Conservation (phyloP, 2,329 filamentous ascomycete species). For the Erysiphe pulchra region DNA sequence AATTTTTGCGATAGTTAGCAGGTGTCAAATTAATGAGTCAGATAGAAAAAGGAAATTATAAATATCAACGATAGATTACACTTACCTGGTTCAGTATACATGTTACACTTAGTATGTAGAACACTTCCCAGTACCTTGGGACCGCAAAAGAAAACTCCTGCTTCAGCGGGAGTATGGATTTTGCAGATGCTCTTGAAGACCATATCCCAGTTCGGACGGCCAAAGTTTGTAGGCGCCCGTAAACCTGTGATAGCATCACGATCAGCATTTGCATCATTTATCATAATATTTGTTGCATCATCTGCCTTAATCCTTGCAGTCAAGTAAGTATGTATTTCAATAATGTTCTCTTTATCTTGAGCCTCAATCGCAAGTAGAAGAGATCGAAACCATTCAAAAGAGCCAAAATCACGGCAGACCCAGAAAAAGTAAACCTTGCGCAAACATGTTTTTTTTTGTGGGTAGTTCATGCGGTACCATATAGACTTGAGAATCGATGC, state of each 20-base stretch:
- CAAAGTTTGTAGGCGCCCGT: slow-evolving; percentile 62
- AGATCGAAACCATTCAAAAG: slow-evolving; percentile 75
- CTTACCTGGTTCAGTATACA: slow-evolving; percentile 61
- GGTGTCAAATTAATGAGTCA: neutral
- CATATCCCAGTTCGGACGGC: slow-evolving; percentile 73
- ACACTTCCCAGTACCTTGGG: slow-evolving; percentile 55
- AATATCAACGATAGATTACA: slow-evolving; percentile 13
- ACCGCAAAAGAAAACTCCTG: slow-evolving; percentile 65
- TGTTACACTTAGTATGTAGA: slow-evolving; percentile 65
- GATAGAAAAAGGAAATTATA: slow-evolving; percentile 6
- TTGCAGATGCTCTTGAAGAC: slow-evolving; percentile 66
- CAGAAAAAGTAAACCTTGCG: slow-evolving; percentile 85
- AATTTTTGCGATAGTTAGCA: neutral
- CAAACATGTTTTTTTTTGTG: slow-evolving; percentile 51
- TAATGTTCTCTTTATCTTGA: slow-evolving; percentile 59
- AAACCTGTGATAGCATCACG: slow-evolving; percentile 67
- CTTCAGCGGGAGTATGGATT: slow-evolving; percentile 46
- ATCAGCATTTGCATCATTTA: slow-evolving; percentile 66
- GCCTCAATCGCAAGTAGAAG: slow-evolving; percentile 64
- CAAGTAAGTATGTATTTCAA: slow-evolving; percentile 75
- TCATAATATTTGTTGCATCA: slow-evolving; percentile 79
- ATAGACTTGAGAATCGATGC: slow-evolving; percentile 74
- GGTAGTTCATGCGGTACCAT: slow-evolving; percentile 84
- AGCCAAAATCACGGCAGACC: slow-evolving; percentile 71
- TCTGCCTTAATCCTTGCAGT: slow-evolving; percentile 70